These are phyloP conservation scores for Ilyonectria robusta DNA, from an alignment of 2,329 filamentous ascomycete species.

Conservation along the genomic window DNA sequence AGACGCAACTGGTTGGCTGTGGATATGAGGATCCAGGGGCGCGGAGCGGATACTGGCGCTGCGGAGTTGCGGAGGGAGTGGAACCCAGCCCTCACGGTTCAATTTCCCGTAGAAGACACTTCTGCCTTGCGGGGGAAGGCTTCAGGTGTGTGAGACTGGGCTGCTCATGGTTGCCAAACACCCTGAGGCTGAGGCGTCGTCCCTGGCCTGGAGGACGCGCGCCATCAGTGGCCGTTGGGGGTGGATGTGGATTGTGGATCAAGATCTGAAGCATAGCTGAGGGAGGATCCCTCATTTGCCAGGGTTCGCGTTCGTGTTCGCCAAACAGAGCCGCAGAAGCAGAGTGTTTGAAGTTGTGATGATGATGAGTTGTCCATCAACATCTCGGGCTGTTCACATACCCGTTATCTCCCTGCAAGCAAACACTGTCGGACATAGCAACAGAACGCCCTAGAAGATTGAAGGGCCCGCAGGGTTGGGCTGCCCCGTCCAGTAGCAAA, in stretches of 20 bases:
- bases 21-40: background rate
- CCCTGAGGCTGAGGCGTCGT: background rate
- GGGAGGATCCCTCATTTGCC: constrained; percentile 27
- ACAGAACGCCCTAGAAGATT: background rate
- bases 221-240: constrained; percentile 10
- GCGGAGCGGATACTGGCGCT: background rate
- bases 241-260: constrained; percentile 28
- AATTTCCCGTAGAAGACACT: constrained; percentile 22
- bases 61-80: constrained; percentile 28
- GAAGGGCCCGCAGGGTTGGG: background rate
- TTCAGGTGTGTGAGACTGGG: background rate
- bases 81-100: background rate
- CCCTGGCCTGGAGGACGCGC: background rate
- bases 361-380: background rate
- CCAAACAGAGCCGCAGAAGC: background rate
- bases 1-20: background rate
- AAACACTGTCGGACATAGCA: background rate
- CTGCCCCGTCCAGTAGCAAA: background rate
- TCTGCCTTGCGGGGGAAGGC: constrained; percentile 16
- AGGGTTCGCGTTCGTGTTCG: constrained; percentile 35
- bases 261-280: background rate
- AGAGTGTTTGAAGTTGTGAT: background rate
- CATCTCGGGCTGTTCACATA: background rate
- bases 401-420: background rate
- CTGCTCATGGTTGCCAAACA: background rate